phyloP scores from a whole-genome alignment of 164 flowering plant species.

The Stephania yunnanensis region DNA sequence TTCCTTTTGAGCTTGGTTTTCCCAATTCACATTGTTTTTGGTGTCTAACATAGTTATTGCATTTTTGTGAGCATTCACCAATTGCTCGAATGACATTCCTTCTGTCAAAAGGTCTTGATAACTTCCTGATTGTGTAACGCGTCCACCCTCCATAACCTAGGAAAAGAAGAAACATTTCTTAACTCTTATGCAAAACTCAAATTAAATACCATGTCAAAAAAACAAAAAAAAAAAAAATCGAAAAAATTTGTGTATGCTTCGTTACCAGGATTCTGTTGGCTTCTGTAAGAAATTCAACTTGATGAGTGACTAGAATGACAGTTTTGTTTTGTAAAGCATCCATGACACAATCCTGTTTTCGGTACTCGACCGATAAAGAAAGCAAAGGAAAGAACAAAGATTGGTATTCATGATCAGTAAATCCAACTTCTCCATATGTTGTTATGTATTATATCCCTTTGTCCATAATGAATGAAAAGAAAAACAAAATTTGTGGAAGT shows the following conservation, averaged over 20 bases:
- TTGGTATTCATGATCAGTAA: no score
- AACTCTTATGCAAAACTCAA: background rate
- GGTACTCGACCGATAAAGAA: no score
- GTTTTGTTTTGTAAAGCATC: constrained; percentile 52
- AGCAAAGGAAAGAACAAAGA: no score
- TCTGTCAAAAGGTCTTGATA: constrained; percentile 52
- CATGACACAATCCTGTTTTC: constrained; percentile 72
- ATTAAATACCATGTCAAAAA: background rate
- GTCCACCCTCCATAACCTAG: constrained; percentile 70
- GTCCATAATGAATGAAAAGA: no score
- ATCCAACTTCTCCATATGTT: no score
- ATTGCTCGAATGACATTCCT: constrained; percentile 71
- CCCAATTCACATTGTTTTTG: constrained; percentile 10
- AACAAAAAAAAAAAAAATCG: background rate
- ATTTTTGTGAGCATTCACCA: constrained; percentile 70
- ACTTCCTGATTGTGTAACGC: constrained; percentile 58
- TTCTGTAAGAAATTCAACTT: constrained; percentile 77
- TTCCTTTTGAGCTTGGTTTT: constrained; percentile 11
- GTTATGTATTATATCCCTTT: no score
- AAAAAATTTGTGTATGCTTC: background rate
- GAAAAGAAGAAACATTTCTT: background rate
- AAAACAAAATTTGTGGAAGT: no score
- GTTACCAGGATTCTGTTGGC: constrained; percentile 69
- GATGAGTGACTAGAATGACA: constrained; percentile 86
- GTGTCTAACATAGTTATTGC: constrained; percentile 36